Percentiles rank a stretch among this genome's conserved stretches.
Conservation (phyloP, 2,329 filamentous ascomycete species). For the Verticillium longisporum region DNA sequence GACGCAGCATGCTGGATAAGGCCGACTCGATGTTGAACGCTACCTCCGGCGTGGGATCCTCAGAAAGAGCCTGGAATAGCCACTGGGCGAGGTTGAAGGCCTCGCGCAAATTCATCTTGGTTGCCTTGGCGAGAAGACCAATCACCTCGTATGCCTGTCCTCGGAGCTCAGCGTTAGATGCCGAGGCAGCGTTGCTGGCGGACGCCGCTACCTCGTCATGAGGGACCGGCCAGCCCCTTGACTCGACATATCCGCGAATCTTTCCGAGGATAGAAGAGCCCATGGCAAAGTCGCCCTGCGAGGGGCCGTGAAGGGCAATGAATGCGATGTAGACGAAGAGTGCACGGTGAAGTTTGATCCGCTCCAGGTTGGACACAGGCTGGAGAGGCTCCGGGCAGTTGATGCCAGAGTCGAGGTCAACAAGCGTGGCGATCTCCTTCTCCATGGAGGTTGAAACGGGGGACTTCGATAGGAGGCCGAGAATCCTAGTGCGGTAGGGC, state of each 20-base stretch:
- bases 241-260: constrained; percentile 66
- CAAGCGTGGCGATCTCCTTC: constrained; percentile 59
- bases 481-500: constrained; percentile 69
- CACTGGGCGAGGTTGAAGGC: constrained; percentile 55
- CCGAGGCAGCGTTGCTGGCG: constrained; percentile 26
- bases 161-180: constrained; percentile 56
- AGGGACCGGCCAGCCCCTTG: constrained; percentile 75
- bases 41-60: constrained; percentile 69
- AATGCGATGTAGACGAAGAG: constrained; percentile 85
- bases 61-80: constrained; percentile 76
- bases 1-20: constrained; percentile 62
- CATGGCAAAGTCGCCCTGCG: constrained; percentile 53
- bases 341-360: constrained; percentile 71
- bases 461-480: constrained; percentile 72
- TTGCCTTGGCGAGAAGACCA: constrained; percentile 67
- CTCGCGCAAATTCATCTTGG: constrained; percentile 47
- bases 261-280: constrained; percentile 62
- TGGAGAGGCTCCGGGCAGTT: constrained; percentile 16
- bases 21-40: constrained; percentile 87
- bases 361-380: constrained; percentile 58
- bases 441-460: constrained; percentile 64
- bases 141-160: constrained; percentile 87
- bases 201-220: constrained; percentile 46
- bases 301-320: constrained; percentile 67
- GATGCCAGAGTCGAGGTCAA: constrained; percentile 44